Evolutionary conservation across 1,284 basidiomycete species (phyloP), one percentile per base, ranked within the genome.

Genomic region (Marasmius oreades): DNA sequence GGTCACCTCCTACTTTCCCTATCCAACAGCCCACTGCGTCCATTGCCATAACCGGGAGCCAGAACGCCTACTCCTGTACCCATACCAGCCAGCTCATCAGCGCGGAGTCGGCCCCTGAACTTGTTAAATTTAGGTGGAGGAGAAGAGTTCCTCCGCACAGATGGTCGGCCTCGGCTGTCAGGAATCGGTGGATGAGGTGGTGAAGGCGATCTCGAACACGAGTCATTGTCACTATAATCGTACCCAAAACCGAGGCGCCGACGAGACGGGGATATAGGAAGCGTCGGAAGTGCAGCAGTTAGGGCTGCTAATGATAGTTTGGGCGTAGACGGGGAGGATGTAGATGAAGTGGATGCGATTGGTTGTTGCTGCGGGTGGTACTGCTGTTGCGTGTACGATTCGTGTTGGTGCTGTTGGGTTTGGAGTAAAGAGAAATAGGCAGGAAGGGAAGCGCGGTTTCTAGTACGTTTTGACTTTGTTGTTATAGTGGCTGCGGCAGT

Each of bases 381-480:
- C n/a, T 4, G 28, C 28, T 31, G 28, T 31, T 31, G 28, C 10
- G 28, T 31, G 10, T 31, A 31, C 8, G 81, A 78, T 23, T 70
- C 69, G 56, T 68, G 51, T 76, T 76, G 57, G 71, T 31, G 10
- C 28, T 31, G 28, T 10, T 31, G 71, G 58, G 82, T 73, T 65
- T 83, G 79, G 42, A 90, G 76, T 57, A 89, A 77, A 50, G 87
- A 88, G 68, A 91, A 91, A 70, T 85, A 89, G 8, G 86, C 82
- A 16, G 88, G 88, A 44, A 91, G 79, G 66, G 85, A 88, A 51
- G 84, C 83, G 67, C 88, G 85, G 67, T 85, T 87, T 62, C 81
- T 82, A 63, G 71, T 75, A 62, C 77, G 81, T 67, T 76, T 79
- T 37, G 73, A 55, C 70, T 80, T 84, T 36, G 74, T 74, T 39